phyloP scores from a whole-genome alignment of 169 alveolate species.

The Ichthyophthirius multifiliis region DNA sequence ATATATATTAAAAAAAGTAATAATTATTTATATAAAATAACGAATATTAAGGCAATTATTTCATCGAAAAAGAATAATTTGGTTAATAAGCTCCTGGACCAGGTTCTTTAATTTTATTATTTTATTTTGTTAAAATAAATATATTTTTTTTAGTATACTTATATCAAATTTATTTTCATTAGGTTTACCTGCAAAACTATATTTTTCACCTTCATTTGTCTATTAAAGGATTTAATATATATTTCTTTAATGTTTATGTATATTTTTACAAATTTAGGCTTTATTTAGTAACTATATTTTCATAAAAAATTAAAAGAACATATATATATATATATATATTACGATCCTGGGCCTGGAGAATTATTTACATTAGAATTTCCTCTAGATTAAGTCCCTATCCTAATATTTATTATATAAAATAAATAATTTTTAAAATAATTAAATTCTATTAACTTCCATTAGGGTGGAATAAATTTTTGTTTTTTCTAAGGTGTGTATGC shows the following conservation, averaged over 20 bases:
- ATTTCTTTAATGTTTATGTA: too few species aligned
- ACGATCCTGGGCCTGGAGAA: conserved; percentile 9
- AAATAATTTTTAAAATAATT: too few species aligned
- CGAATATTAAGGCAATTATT: neutral
- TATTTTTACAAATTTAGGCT: neutral
- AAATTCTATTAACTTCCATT: too few species aligned
- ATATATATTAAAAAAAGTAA: neutral
- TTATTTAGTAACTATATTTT: neutral
- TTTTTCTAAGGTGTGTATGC: too few species aligned
- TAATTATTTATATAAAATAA: neutral
- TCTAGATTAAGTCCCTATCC: too few species aligned
- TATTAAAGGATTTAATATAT: too few species aligned
- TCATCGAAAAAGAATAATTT: conserved; percentile 6
- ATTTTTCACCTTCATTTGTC: neutral
- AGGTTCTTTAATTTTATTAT: conserved; percentile 12
- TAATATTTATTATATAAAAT: too few species aligned
- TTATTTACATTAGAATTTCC: too few species aligned
- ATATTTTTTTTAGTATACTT: neutral
- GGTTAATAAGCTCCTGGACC: conserved; percentile 45
- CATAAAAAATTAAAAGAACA: neutral
- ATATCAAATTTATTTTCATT: neutral
- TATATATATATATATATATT: neutral
- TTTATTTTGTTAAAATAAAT: neutral
- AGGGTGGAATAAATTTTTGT: too few species aligned
- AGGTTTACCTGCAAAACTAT: neutral